Conservation (phyloP, 768 basidiomycete species). For the Leucocoprinus leucothites region DNA sequence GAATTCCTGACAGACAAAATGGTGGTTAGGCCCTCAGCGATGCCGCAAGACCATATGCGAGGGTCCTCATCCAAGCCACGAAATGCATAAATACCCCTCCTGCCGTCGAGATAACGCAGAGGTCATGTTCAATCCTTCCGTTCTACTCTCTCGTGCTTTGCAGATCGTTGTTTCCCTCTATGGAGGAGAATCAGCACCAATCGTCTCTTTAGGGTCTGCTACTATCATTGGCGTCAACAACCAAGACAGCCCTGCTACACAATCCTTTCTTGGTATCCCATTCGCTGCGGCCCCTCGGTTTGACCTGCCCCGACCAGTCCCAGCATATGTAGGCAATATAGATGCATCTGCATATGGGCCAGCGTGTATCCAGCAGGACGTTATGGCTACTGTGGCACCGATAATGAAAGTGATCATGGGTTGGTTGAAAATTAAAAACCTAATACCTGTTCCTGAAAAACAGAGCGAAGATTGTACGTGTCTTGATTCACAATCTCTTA, state of each 20-base stretch:
- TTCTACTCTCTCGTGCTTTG: neutral
- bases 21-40: too few species aligned
- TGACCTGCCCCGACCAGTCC: conserved; percentile 34
- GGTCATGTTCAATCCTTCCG: neutral
- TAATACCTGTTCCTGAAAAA: conserved; percentile 22
- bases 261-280: conserved; percentile 39
- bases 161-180: neutral
- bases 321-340: conserved; percentile 30
- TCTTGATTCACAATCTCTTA: neutral
- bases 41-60: too few species aligned
- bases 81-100: too few species aligned
- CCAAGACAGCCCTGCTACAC: conserved; percentile 1
- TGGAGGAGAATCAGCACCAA: neutral
- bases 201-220: neutral
- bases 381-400: conserved; percentile 29
- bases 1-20: too few species aligned
- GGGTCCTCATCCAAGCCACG: too few species aligned
- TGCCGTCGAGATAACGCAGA: neutral
- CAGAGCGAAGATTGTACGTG: conserved; percentile 45
- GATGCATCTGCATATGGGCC: conserved; percentile 38
- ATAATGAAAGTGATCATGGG: conserved; percentile 28
- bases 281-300: conserved; percentile 35
- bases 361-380: conserved; percentile 44
- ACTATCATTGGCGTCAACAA: neutral
- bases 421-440: conserved; percentile 30